Conservation (phyloP, 1,139 yeast genomes). For the Taphrina confusa region DNA sequence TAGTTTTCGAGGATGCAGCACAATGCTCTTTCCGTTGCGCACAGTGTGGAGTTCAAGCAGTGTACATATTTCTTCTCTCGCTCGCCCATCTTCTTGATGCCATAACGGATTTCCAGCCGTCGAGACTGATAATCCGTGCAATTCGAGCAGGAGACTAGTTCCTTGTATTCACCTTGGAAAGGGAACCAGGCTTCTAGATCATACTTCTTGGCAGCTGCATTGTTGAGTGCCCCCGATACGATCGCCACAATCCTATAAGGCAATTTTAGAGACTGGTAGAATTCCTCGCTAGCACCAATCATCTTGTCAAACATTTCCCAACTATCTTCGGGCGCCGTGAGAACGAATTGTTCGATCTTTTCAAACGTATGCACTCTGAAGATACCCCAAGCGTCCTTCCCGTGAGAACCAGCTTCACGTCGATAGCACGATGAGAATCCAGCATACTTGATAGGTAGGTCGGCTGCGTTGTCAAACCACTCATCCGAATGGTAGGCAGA, state of each 20-base stretch:
- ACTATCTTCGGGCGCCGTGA: conserved; percentile 96
- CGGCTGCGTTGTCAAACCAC: conserved; percentile 98
- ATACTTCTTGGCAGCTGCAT: conserved; percentile 98
- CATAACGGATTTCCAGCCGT: conserved; percentile 97
- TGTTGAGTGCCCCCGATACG: conserved; percentile 97
- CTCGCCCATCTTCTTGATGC: conserved; percentile 93
- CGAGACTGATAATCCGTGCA: conserved; percentile 99
- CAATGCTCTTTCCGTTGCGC: conserved; percentile 97
- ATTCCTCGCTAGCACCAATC: conserved; percentile 89
- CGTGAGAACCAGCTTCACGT: conserved; percentile 99
- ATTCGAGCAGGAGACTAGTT: conserved; percentile 95
- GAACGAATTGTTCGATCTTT: conserved; percentile 92
- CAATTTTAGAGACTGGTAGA: conserved; percentile 84
- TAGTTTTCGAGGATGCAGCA: conserved; percentile 97
- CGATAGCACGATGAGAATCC: conserved; percentile 99
- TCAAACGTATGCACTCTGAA: conserved; percentile 98
- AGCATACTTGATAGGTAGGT: conserved; percentile 86
- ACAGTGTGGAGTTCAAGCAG: conserved; percentile 93
- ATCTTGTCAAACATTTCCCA: conserved; percentile 96
- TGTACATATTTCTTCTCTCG: conserved; percentile 97
- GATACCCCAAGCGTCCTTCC: conserved; percentile 99
- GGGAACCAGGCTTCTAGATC: conserved; percentile 99
- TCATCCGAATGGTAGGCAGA: conserved; percentile 97
- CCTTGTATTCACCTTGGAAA: conserved; percentile 97
- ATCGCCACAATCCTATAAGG: conserved; percentile 98